Evolutionary conservation across 495 filamentous ascomycete species (phyloP).

Genomic region (Hypoxylon fragiforme): DNA sequence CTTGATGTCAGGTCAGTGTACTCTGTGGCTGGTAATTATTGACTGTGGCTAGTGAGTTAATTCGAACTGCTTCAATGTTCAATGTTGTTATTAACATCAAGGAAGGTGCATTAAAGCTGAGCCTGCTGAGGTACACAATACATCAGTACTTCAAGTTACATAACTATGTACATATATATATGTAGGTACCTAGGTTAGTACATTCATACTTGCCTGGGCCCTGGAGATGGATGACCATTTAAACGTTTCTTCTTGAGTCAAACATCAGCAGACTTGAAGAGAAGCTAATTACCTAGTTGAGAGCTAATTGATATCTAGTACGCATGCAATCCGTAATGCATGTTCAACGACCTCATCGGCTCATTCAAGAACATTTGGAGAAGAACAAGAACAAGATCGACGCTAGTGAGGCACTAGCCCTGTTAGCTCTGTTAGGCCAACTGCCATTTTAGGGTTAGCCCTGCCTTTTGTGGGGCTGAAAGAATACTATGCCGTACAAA

Average conservation of each 20-base stretch:
- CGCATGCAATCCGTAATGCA: slow-evolving; percentile 16
- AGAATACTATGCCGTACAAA: slow-evolving; percentile 6
- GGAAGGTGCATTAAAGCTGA: background rate
- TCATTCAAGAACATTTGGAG: no score
- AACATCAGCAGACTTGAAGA: background rate
- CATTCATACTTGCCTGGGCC: no score
- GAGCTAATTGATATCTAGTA: slow-evolving; percentile 2
- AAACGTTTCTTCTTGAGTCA: slow-evolving; percentile 15
- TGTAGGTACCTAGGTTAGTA: background rate
- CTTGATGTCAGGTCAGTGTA: no score
- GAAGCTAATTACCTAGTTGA: background rate
- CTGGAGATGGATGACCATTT: background rate
- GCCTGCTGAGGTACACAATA: background rate
- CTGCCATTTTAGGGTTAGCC: slow-evolving; percentile 16
- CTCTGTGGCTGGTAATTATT: no score
- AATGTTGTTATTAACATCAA: background rate
- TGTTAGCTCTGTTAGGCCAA: background rate
- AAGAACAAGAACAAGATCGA: slow-evolving; percentile 18
- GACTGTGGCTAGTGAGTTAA: slow-evolving; percentile 12
- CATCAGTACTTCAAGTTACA: background rate
- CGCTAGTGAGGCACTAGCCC: slow-evolving; percentile 9
- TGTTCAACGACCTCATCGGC: no score
- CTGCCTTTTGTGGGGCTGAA: background rate
- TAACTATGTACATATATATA: background rate
- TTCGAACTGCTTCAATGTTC: background rate